phyloP scores from a whole-genome alignment of 805 yeast genomes.

The Yarrowia porcina region DNA sequence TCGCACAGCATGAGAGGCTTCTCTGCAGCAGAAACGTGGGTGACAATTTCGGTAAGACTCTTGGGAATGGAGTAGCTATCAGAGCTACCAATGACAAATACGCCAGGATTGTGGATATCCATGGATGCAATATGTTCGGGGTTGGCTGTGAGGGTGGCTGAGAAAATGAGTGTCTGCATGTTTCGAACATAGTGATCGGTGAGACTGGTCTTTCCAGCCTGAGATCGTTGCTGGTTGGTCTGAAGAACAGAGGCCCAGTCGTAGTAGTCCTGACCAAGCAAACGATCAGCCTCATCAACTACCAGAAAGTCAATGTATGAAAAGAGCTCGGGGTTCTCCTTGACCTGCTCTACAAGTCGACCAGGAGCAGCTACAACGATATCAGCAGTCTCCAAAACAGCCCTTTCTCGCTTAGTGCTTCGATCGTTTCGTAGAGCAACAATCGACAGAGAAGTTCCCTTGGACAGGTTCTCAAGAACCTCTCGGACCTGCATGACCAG shows the following conservation, averaged over 20 bases:
- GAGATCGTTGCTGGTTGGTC: slow-evolving; percentile 24
- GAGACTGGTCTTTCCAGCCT: background rate
- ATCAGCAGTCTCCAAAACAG: slow-evolving; percentile 44
- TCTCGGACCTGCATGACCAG: slow-evolving; percentile 75
- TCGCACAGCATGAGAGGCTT: slow-evolving; percentile 75
- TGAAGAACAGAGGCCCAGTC: slow-evolving; percentile 70
- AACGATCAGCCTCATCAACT: slow-evolving; percentile 91
- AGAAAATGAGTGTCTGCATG: slow-evolving; percentile 70
- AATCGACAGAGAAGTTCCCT: slow-evolving; percentile 65
- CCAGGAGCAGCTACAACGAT: slow-evolving; percentile 70
- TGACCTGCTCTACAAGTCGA: slow-evolving; percentile 62
- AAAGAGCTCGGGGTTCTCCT: slow-evolving; percentile 46
- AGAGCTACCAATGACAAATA: slow-evolving; percentile 63
- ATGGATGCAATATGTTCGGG: slow-evolving; percentile 79
- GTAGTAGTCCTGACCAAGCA: slow-evolving; percentile 91
- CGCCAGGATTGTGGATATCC: slow-evolving; percentile 64
- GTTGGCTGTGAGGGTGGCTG: slow-evolving; percentile 92
- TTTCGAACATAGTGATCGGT: slow-evolving; percentile 31
- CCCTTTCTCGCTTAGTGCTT: slow-evolving; percentile 61
- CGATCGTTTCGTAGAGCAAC: slow-evolving; percentile 55
- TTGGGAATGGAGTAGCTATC: slow-evolving; percentile 40
- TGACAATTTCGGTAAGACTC: slow-evolving; percentile 40
- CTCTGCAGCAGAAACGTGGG: slow-evolving; percentile 37
- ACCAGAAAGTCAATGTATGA: slow-evolving; percentile 59
- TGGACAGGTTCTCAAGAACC: slow-evolving; percentile 56